Evolutionary conservation across 2,329 filamentous ascomycete species (phyloP), one percentile per base, ranked within the genome.

Genomic region (Sphaceloma murrayae): DNA sequence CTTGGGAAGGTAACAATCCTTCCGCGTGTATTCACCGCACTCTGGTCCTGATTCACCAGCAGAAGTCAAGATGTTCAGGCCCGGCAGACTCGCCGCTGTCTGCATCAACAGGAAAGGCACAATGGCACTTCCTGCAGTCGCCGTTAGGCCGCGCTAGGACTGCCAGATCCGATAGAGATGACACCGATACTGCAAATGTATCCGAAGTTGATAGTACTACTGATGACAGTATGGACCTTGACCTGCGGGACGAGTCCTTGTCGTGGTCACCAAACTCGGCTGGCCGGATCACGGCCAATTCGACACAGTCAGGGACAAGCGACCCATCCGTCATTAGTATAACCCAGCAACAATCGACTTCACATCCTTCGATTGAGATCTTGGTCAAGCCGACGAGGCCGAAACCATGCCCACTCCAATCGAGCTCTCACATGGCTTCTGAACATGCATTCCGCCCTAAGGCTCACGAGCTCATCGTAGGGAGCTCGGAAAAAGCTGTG

Each of bases 171-270:
- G 34, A 33, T 17, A 21, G 34, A 9, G 22, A 46, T 13, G 40
- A 45, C 19, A 45, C 48, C 3, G 13, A 43, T 14, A 34, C 36
- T 18, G 46, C 46, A 3, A 49, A 32, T 22, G 27, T 21, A 8
- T 29, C 34, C 11, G 46, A 45, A 30, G 47, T 36, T 31, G 46
- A 43, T n/a, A 46, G 46, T 27, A 46, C 29, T 10, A 45, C 32
- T 17, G 47, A 49, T 14, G 46, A 47, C 39, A 45, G 48, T 30
- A 51, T 51, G 49, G 45, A 42, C 26, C 44, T 46, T 6, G 45
- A 39, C 27, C 22, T 36, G 18, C 36, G 34, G 24, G 24, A 40
- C 24, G 31, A 36, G 19, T 43, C 38, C 5, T 21, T 32, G 5
- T 39, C 40, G 19, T 32, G 31, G 3, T 46, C 16, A 16, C 48